Evolutionary conservation across 805 yeast genomes (phyloP), one percentile per base, ranked within the genome.

Genomic region (Candida palmyrensis): DNA sequence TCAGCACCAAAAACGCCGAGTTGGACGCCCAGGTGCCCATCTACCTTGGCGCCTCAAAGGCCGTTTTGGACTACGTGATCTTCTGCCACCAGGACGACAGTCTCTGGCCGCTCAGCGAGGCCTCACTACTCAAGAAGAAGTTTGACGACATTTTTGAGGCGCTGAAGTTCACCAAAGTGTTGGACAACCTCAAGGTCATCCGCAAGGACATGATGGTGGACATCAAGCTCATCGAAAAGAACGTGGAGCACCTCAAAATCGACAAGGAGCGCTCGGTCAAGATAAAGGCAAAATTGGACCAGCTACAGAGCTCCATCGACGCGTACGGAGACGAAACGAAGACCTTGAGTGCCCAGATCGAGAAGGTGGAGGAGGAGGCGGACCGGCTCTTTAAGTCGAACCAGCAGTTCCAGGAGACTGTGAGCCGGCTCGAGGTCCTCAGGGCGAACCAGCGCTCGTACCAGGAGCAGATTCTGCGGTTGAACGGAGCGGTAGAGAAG

Each of bases 21-120:
- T 67, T 92, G 31, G 96, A 92, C 49, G 59, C 70, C 4, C 82
- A 82, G 35, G 79, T 92, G 24, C 97, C 97, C 1, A 67, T 71
- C 16, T 79, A 78, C 41, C 65, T 92, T 36, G 99, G 98, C 5
- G 95, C 89, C 1, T 83, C 96, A 0, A 75, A 77, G 38, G 84
- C 97, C 0, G 77, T 92, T 35, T 60, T 92, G 32, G 96, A 90
- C 44, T 86, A 87, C 53, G 98, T 92, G 26, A 80, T 90, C 1
- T 92, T 92, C 58, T 90, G 98, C 50, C 99, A 92, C 51, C 99
- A 92, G 55, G 99, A 92, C 49, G 99, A 92, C 39, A 80, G 90
- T 46, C 58, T 87, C 18, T 92, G 99, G 99, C 99, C 99, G 1
- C 66, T 92, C 30, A 76, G 89, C 45, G 99, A 92, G 56, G 94